Conservation (phyloP, 2,329 filamentous ascomycete species). For the Aspergillus tamarii region DNA sequence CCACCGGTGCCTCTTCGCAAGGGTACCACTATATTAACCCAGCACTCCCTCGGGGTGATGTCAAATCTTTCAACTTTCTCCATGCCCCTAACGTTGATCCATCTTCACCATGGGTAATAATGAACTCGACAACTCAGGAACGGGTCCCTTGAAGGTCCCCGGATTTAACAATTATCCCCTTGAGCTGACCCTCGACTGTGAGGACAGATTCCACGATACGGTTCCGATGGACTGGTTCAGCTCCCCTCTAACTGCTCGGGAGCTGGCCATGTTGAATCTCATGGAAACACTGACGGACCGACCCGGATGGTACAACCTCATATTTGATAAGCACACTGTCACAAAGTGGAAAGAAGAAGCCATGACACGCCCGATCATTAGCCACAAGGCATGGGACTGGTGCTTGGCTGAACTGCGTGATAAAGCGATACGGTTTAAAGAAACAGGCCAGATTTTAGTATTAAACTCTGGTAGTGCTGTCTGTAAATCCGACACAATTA, state of each 20-base stretch:
- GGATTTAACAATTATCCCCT: neutral
- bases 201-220: neutral
- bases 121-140: neutral
- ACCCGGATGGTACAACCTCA: conserved; percentile 3
- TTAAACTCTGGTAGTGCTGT: conserved; percentile 18
- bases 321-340: neutral
- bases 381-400: conserved; percentile 19
- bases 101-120: neutral
- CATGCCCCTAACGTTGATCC: neutral
- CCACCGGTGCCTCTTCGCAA: neutral
- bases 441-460: conserved; percentile 9
- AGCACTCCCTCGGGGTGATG: neutral
- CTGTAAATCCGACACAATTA: conserved; percentile 8
- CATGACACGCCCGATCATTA: conserved; percentile 12
- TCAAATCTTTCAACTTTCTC: neutral
- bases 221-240: neutral
- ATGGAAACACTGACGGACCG: conserved; percentile 16
- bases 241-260: conserved; percentile 9
- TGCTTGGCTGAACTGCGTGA: conserved; percentile 18
- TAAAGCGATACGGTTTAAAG: conserved; percentile 11
- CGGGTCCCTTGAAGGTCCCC: neutral
- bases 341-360: conserved; percentile 13
- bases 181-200: neutral
- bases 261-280: conserved; percentile 12
- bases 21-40: neutral